Conservation (phyloP, 176 grass and related monocot genomes). For the Zizania latifolia region DNA sequence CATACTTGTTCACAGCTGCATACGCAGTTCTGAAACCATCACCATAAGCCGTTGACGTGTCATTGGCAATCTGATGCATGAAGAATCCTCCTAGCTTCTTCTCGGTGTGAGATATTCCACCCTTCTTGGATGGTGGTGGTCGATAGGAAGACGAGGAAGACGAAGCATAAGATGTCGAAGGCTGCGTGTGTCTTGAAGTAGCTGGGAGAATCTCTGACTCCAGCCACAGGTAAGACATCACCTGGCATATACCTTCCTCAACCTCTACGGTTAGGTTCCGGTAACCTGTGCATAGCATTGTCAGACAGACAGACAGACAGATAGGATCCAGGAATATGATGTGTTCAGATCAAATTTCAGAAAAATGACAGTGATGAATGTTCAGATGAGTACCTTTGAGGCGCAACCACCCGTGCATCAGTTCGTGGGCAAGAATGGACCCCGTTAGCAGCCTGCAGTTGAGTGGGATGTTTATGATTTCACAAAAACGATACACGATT, state of each 20-base stretch:
- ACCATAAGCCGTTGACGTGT: conserved; percentile 70
- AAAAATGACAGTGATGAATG: background rate
- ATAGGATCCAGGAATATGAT: background rate
- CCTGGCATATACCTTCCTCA: conserved; percentile 95
- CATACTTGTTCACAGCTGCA: conserved; percentile 65
- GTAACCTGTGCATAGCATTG: conserved; percentile 50
- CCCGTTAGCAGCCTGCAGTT: conserved; percentile 80
- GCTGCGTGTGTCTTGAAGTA: conserved; percentile 24
- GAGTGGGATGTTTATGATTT: conserved; percentile 1
- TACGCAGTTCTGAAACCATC: conserved; percentile 90
- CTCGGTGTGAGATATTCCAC: conserved; percentile 71
- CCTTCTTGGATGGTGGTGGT: conserved; percentile 65
- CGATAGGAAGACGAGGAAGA: conserved; percentile 57
- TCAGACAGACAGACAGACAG: too few relatives aligned
- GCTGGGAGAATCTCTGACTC: conserved; percentile 88
- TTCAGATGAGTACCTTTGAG: conserved; percentile 59
- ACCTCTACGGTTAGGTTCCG: conserved; percentile 60
- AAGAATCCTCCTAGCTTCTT: conserved; percentile 96
- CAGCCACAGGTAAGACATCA: conserved; percentile 86
- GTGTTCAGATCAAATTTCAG: background rate
- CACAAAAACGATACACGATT: background rate
- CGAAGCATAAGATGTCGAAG: conserved; percentile 54
- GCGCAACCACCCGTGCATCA: conserved; percentile 90
- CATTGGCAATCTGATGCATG: conserved; percentile 91
- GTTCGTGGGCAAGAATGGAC: conserved; percentile 93